Percentiles rank a stretch among this genome's conserved stretches.
phyloP scores from a whole-genome alignment of 106 monocot genomes.

The Platanthera zijinensis region DNA sequence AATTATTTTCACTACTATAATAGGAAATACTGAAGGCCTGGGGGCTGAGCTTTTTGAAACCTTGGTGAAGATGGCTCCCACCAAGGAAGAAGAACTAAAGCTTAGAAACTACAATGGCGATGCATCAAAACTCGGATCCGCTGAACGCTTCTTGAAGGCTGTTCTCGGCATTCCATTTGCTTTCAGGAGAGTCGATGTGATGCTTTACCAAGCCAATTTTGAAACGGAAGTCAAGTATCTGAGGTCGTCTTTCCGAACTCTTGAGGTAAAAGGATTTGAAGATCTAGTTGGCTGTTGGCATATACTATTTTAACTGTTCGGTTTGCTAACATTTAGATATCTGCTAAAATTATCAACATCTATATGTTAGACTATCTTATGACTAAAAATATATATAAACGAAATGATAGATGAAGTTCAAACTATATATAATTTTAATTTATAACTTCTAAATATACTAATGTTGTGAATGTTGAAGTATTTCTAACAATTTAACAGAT shows the following conservation, averaged over 20 bases:
- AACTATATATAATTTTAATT: too few relatives aligned
- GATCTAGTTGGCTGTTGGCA: background rate
- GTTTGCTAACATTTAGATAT: too few relatives aligned
- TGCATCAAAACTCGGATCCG: slow-evolving; percentile 49
- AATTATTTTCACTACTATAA: background rate
- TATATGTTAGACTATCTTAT: too few relatives aligned
- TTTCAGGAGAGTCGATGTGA: slow-evolving; percentile 73
- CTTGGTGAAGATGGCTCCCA: slow-evolving; percentile 86
- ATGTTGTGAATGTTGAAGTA: too few relatives aligned
- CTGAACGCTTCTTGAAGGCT: slow-evolving; percentile 64
- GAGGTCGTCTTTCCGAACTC: slow-evolving; percentile 37
- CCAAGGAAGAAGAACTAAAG: slow-evolving; percentile 77
- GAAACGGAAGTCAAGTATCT: slow-evolving; percentile 70
- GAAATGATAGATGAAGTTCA: too few relatives aligned
- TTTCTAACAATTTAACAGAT: too few relatives aligned
- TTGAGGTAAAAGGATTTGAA: slow-evolving; percentile 49
- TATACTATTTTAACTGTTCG: background rate
- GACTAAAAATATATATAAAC: too few relatives aligned
- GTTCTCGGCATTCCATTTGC: slow-evolving; percentile 76
- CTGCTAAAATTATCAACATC: too few relatives aligned
- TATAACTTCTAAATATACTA: too few relatives aligned
- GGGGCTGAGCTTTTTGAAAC: slow-evolving; percentile 74
- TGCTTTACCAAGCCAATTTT: slow-evolving; percentile 78
- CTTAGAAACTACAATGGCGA: slow-evolving; percentile 62
- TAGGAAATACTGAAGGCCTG: slow-evolving; percentile 68